Base-by-base conservation (phyloP, 169 alveolate species). In the Cryptosporidium ubiquitum region DNA sequence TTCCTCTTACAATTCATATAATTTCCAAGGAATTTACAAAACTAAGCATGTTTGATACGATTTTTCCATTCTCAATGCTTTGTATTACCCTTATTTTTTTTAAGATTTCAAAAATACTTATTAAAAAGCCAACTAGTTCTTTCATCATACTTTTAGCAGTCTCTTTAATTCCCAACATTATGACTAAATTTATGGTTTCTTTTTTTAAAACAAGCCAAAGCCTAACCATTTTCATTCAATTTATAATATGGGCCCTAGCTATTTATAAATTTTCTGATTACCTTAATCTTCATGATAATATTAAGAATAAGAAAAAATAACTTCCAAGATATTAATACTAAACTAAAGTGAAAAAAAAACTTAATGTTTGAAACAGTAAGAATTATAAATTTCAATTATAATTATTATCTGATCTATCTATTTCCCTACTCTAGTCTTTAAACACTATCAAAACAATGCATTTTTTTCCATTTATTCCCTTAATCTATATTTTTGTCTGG, bases 11-110 rank as follows among this genome's bases (percentile, higher is more conserved):
- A 14, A 26, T 58, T 2, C 23, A 79, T 16, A 31, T 79, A n/a
- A 10, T 20, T 9, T 23, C 74, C 55, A 79, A 79, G 52, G 66
- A 79, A 31, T 26, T 60, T 6, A 33, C 29, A 14, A 47, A 31
- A 26, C 23, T 79, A 26, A 31, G 18, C 42, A 79, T 79, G 6
- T 40, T 14, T 16, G 5, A 26, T 4, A 61, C 75, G 4, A 44
- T 61, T 12, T 6, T 79, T 5, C 89, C 89, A 18, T 79, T 79
- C 42, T 79, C 89, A 39, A 23, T 42, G 16, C 55, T 79, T 18
- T 79, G 89, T 42, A 23, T 79, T 9, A 42, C 75, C 16, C 61
- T 79, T 23, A 61, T 79, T 3, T 79, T 79, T 39, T 18, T 79
- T 10, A 79, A 64, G 40, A 61, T 79, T 37, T 79, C 89, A 58